Evolutionary conservation across 2,329 filamentous ascomycete genomes (phyloP).

Genomic region (Scorias spongiosa): DNA sequence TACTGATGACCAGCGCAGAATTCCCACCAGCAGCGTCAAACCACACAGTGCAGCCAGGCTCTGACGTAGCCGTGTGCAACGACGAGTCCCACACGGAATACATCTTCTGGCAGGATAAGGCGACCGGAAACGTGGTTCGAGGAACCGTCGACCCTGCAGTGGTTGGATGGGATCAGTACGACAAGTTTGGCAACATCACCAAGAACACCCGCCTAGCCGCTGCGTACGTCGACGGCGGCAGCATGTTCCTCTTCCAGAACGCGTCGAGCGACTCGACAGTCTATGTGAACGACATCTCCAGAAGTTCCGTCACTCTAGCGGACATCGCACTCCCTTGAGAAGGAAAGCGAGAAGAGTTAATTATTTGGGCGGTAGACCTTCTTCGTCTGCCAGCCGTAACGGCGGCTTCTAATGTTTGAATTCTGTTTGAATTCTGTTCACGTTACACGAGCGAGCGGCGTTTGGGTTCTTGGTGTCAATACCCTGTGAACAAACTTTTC

Average conservation of each 20-base stretch:
- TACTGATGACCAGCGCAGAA: not conserved
- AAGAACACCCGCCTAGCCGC: slow-evolving; percentile 1
- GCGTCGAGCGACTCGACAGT: slow-evolving; percentile 1
- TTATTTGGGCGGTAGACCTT: too few species aligned
- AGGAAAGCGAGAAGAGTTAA: not conserved
- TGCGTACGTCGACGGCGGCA: slow-evolving; percentile 2
- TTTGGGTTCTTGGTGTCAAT: not conserved
- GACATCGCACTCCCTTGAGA: not conserved
- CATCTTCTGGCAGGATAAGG: slow-evolving; percentile 2
- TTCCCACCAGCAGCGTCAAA: slow-evolving; percentile 1
- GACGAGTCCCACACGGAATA: slow-evolving; percentile 4
- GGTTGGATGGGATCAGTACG: not conserved
- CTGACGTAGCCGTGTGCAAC: slow-evolving; percentile 3
- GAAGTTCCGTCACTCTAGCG: not conserved
- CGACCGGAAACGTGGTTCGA: slow-evolving; percentile 1
- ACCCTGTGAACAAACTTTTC: not conserved
- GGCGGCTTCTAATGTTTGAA: too few species aligned
- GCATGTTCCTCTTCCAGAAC: slow-evolving; percentile 4
- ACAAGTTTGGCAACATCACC: not conserved
- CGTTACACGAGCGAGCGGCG: not conserved
- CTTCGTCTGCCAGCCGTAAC: too few species aligned
- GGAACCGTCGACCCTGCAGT: slow-evolving; percentile 1
- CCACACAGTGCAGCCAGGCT: slow-evolving; percentile 1
- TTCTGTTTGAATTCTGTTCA: too few species aligned
- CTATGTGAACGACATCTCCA: slow-evolving; percentile 1